A percentile compares a stretch with the other conserved stretches of the same genome.
phyloP scores from a whole-genome alignment of 2,329 filamentous ascomycete species.

The Colletotrichum sidae region DNA sequence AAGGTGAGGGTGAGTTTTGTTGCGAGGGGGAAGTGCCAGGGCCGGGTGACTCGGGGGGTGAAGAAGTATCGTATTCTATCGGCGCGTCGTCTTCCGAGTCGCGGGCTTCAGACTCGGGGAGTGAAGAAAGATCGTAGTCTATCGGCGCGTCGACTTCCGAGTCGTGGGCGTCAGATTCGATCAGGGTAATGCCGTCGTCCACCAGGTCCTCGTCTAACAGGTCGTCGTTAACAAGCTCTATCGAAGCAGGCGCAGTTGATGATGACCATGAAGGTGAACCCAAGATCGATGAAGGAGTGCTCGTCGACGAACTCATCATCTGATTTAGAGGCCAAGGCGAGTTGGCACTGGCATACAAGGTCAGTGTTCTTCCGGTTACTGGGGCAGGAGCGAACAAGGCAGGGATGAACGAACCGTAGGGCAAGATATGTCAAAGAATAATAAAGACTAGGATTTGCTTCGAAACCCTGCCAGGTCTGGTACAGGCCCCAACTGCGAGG shows the following conservation, averaged over 20 bases:
- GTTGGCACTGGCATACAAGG: conserved; percentile 24
- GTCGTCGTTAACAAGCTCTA: conserved; percentile 9
- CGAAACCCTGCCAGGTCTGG: not conserved
- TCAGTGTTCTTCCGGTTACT: conserved; percentile 6
- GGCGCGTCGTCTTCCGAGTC: conserved; percentile 29
- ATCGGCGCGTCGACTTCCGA: conserved; percentile 26
- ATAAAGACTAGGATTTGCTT: conserved; percentile 11
- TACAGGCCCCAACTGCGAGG: not conserved
- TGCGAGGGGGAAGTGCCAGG: conserved; percentile 6
- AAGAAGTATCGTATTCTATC: conserved; percentile 16
- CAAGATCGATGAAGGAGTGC: too few species aligned
- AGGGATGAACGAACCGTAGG: conserved; percentile 28
- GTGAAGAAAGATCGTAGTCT: conserved; percentile 17
- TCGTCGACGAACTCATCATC: conserved; percentile 31
- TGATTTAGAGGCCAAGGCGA: conserved; percentile 16
- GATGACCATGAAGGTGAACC: conserved; percentile 15
- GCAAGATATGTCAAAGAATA: not conserved
- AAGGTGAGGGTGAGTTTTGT: not conserved
- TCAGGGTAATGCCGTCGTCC: not conserved
- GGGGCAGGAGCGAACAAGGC: not conserved
- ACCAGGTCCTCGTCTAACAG: too few species aligned
- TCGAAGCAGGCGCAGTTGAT: conserved; percentile 5
- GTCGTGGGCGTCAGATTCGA: conserved; percentile 13
- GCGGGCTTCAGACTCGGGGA: conserved; percentile 3
- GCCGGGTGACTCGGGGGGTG: not conserved